phyloP scores from a whole-genome alignment of 306 rosid genomes.

The Quercus robur region DNA sequence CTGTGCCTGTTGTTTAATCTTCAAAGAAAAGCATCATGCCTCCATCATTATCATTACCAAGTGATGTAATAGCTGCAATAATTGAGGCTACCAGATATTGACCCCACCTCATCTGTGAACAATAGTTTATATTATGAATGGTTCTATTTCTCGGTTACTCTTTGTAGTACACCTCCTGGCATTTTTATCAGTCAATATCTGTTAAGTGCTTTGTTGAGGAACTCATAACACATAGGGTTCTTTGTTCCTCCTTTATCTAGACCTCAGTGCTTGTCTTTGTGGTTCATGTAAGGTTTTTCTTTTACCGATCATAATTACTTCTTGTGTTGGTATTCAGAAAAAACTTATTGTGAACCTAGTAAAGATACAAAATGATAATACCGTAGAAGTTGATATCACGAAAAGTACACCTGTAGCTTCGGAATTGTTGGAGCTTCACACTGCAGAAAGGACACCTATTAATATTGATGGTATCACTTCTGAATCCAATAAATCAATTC shows the following conservation, averaged over 20 bases:
- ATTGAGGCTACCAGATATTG: slow-evolving; percentile 2
- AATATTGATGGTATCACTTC: slow-evolving; percentile 27
- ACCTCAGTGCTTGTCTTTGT: slow-evolving; percentile 5
- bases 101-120: not conserved
- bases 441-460: slow-evolving; percentile 42
- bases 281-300: slow-evolving; percentile 12
- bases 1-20: not conserved
- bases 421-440: slow-evolving; percentile 69
- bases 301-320: slow-evolving; percentile 21
- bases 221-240: not conserved
- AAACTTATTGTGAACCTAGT: slow-evolving; percentile 65
- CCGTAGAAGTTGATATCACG: slow-evolving; percentile 75
- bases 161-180: not conserved
- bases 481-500: slow-evolving; percentile 49
- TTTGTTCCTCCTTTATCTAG: slow-evolving; percentile 4
- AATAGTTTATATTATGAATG: not conserved
- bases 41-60: not conserved
- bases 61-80: not conserved
- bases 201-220: not conserved
- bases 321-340: slow-evolving; percentile 49
- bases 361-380: slow-evolving; percentile 93
- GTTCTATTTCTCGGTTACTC: not conserved
- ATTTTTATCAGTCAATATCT: not conserved
- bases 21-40: not conserved
- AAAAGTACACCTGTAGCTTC: slow-evolving; percentile 72